Evolutionary conservation across 2,329 filamentous ascomycete species (phyloP), one percentile per base, ranked within the genome.

Genomic region (Didymella lethalis): DNA sequence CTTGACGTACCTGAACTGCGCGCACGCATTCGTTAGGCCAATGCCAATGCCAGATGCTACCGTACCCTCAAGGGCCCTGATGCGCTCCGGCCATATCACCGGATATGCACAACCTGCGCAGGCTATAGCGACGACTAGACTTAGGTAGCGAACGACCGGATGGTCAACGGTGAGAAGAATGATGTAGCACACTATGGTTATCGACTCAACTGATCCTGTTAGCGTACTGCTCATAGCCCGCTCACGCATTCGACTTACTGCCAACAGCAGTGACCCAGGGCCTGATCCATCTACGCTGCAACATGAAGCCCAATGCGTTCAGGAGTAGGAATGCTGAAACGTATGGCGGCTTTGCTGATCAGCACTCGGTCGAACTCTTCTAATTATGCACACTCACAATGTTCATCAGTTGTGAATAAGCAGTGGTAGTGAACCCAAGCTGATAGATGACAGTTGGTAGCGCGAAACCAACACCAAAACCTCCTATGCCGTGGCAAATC

Each of bases 401-500:
- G 18, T 65, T 67, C 62, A 67, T 67, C 34, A 67, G 41, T 45
- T 67, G 65, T 25, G 63, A 64, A 10, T 64, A 57, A n/a, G 65
- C 58, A 10, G 65, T 67, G 6, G 61, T 66, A 10, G 65, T 66
- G 16, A 67, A 67, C 2, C 65, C 65, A n/a, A 67, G 45, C 53
- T 67, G 63, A 36, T 67, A 67, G 25, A 67, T 62, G 16, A 67
- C 64, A 11, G 65, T 67, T 10, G 65, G 65, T 36, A 67, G 32
- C 23, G 64, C 62, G 18, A 66, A 62, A 0, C 57, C 54, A 32
- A 67, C 53, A 14, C 64, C 63, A 32, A 65, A 67, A 1, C 65
- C 65, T 29, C 65, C 63, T 26, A 66, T 66, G 31, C 63, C 64
- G n/a, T 67, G 65, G 45, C 63, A 64, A 12, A 67, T 64, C 65